These are phyloP conservation scores for Nevesoporus exiguus DNA, from an alignment of 768 basidiomycete genomes.

Conservation along the genomic window DNA sequence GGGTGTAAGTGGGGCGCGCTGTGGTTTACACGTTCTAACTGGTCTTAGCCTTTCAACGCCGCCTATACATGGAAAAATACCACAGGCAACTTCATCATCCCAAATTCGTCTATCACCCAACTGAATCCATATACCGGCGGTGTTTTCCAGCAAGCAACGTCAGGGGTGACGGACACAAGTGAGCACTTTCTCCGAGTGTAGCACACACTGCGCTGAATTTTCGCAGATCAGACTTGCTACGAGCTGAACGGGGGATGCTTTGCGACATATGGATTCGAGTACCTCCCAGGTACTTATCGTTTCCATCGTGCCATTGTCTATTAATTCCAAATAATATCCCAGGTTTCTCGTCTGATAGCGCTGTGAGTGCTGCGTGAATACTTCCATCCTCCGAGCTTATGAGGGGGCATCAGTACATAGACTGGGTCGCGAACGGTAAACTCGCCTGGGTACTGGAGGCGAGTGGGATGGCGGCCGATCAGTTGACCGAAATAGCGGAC, in stretches of 20 bases:
- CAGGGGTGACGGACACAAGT: constrained; percentile 62
- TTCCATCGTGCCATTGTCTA: neutral
- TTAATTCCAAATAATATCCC: neutral
- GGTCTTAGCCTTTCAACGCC: constrained; percentile 69
- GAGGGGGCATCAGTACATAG: constrained; percentile 54
- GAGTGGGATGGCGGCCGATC: constrained; percentile 56
- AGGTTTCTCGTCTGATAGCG: constrained; percentile 38
- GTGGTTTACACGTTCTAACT: neutral
- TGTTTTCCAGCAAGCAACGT: constrained; percentile 80
- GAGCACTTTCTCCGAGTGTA: constrained; percentile 12
- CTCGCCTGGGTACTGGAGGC: constrained; percentile 69
- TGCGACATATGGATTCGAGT: constrained; percentile 79
- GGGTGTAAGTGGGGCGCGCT: constrained; percentile 48
- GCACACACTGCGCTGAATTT: neutral
- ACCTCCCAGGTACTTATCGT: constrained; percentile 53
- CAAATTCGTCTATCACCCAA: constrained; percentile 45
- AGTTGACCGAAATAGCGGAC: constrained; percentile 54
- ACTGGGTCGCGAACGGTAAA: constrained; percentile 66
- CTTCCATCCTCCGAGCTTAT: constrained; percentile 3
- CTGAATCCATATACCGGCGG: constrained; percentile 74
- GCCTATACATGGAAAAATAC: constrained; percentile 69
- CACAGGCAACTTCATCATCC: constrained; percentile 53
- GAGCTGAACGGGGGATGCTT: constrained; percentile 47
- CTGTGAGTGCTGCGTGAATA: constrained; percentile 37
- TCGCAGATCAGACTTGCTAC: constrained; percentile 68